These are phyloP conservation scores for Penicillium sp. DNA, from an alignment of 2,329 filamentous ascomycete species.

Conservation along the genomic window DNA sequence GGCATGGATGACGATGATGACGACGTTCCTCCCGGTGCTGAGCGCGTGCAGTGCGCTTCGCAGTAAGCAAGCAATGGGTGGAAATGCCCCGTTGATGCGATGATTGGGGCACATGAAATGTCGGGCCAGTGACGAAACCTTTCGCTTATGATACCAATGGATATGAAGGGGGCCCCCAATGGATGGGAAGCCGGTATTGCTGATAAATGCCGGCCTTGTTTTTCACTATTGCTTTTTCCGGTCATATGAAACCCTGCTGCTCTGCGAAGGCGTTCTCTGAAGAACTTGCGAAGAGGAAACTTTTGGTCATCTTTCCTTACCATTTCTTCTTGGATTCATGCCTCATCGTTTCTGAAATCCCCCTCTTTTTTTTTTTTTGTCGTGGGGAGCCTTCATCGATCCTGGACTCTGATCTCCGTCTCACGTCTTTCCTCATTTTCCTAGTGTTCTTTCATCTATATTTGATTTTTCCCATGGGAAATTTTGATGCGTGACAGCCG, in stretches of 20 bases:
- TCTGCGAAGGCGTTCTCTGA: constrained; percentile 43
- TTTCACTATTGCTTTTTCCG: constrained; percentile 28
- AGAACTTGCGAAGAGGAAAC: constrained; percentile 15
- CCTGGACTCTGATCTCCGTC: neutral
- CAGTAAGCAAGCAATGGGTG: constrained; percentile 44
- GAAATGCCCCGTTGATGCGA: constrained; percentile 4
- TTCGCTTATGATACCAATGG: constrained; percentile 44
- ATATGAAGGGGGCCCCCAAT: constrained; percentile 21
- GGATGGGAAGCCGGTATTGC: neutral
- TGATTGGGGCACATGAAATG: constrained; percentile 25
- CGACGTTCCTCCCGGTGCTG: constrained; percentile 53
- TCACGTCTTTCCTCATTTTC: constrained; percentile 2
- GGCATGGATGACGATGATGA: constrained; percentile 74
- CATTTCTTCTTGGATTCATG: constrained; percentile 1
- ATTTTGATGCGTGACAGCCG: constrained; percentile 5
- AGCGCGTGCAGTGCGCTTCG: constrained; percentile 57
- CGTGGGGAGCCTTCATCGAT: neutral
- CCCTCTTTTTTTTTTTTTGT: constrained; percentile 15
- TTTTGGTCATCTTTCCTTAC: neutral
- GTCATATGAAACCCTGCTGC: constrained; percentile 28
- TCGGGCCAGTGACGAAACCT: constrained; percentile 33
- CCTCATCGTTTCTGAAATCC: constrained; percentile 6
- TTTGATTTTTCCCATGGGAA: constrained; percentile 12
- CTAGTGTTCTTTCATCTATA: constrained; percentile 9
- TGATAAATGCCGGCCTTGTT: constrained; percentile 17